Evolutionary conservation across 768 basidiomycete genomes (phyloP).

Genomic region (Dioszegia aurantiaca): DNA sequence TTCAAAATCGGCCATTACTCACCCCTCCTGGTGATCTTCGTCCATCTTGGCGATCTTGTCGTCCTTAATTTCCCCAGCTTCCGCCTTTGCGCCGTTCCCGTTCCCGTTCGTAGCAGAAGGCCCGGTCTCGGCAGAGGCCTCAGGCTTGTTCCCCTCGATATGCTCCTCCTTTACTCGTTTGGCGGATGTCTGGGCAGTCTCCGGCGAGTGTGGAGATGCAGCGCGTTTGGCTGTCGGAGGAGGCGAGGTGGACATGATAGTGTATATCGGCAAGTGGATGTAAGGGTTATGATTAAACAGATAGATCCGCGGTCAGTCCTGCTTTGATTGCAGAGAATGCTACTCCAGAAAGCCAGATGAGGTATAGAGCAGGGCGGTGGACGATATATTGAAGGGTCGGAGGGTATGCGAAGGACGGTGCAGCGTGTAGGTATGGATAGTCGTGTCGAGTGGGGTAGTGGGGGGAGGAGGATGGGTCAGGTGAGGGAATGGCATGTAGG

Average conservation of each 20-base stretch:
- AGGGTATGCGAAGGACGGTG: not conserved
- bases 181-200: constrained; percentile 13
- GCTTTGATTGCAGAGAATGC: constrained; percentile 9
- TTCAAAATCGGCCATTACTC: constrained; percentile 13
- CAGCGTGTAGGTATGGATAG: not conserved
- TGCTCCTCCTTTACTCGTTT: constrained; percentile 24
- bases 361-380: not conserved
- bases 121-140: not conserved
- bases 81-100: constrained; percentile 8
- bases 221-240: constrained; percentile 30
- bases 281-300: not conserved
- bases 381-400: not conserved
- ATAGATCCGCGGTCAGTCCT: constrained; percentile 17
- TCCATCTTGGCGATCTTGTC: constrained; percentile 32
- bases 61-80: constrained; percentile 10
- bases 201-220: constrained; percentile 26
- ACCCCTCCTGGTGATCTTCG: constrained; percentile 38
- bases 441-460: not conserved
- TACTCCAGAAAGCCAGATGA: not conserved
- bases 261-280: not conserved
- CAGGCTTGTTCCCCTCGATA: not conserved
- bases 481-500: constrained; percentile 12
- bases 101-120: constrained; percentile 1
- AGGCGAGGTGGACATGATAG: constrained; percentile 28
- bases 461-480: constrained; percentile 8